These are phyloP conservation scores for Botryotinia narcissicola DNA, from an alignment of 2,329 filamentous ascomycete genomes.

Conservation along the genomic window DNA sequence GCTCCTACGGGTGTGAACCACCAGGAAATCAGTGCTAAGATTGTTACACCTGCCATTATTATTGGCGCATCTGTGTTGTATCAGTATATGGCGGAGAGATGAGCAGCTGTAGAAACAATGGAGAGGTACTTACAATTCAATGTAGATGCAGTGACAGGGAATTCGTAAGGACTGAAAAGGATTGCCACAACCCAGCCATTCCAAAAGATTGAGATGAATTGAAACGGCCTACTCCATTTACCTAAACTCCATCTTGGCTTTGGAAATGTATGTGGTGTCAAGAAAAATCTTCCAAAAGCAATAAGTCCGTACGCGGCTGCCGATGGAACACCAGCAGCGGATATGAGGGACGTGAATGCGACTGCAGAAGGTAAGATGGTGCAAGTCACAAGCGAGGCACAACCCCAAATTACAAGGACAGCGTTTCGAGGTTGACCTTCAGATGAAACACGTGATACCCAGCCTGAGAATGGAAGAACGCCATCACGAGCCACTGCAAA, in stretches of 20 bases:
- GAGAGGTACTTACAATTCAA: slow-evolving; percentile 14
- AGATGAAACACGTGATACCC: slow-evolving; percentile 22
- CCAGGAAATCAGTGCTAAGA: slow-evolving; percentile 24
- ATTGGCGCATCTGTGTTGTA: slow-evolving; percentile 20
- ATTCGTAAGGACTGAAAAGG: slow-evolving; percentile 21
- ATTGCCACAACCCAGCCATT: slow-evolving; percentile 25
- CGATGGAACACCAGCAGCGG: slow-evolving; percentile 23
- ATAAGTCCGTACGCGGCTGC: slow-evolving; percentile 25
- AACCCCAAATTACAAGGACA: slow-evolving; percentile 21
- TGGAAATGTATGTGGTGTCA: slow-evolving; percentile 22
- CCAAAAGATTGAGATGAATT: slow-evolving; percentile 23
- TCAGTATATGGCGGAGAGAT: not conserved
- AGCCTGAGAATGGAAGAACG: slow-evolving; percentile 21
- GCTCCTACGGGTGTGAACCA: slow-evolving; percentile 20
- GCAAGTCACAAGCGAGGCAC: slow-evolving; percentile 22
- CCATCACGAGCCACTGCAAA: slow-evolving; percentile 26
- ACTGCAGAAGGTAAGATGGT: slow-evolving; percentile 25
- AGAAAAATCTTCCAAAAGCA: slow-evolving; percentile 23
- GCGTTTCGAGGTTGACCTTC: slow-evolving; percentile 24
- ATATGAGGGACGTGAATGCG: slow-evolving; percentile 23
- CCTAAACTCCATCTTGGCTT: slow-evolving; percentile 23
- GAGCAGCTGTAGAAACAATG: not conserved
- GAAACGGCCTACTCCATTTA: slow-evolving; percentile 20
- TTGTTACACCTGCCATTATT: slow-evolving; percentile 25
- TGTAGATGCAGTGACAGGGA: slow-evolving; percentile 15